These are phyloP conservation scores for Acer yangbiense DNA, from an alignment of 345 rosid genomes.

Conservation along the genomic window DNA sequence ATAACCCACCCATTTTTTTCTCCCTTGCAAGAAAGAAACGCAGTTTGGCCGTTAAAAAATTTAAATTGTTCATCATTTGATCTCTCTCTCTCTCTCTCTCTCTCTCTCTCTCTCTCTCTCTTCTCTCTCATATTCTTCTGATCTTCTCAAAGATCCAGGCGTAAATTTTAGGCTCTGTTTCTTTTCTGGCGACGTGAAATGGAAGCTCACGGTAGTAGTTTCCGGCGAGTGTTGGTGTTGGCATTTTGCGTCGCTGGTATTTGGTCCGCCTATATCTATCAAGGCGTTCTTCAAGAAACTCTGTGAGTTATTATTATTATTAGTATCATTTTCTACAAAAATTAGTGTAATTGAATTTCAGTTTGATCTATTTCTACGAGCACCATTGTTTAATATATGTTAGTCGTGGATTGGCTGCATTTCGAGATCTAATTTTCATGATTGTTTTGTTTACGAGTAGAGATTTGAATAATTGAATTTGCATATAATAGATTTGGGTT, in stretches of 20 bases:
- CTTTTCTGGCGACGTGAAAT: constrained; percentile 33
- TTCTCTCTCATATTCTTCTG: neutral
- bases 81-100: neutral
- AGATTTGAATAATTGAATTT: constrained; percentile 5
- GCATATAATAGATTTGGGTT: neutral
- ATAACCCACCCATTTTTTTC: neutral
- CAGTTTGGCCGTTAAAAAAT: neutral
- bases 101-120: neutral
- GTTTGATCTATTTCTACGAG: neutral
- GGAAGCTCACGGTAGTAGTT: constrained; percentile 74
- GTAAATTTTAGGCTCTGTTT: neutral
- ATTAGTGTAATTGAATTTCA: neutral
- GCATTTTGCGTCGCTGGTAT: constrained; percentile 93
- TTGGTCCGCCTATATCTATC: constrained; percentile 96
- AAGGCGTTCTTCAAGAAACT: constrained; percentile 94
- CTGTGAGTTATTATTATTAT: constrained; percentile 48
- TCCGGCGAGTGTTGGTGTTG: constrained; percentile 65
- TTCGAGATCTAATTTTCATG: neutral
- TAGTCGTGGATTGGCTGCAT: neutral
- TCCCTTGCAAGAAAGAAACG: neutral
- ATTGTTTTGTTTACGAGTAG: neutral
- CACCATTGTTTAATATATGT: neutral
- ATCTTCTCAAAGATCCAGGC: constrained; percentile 6
- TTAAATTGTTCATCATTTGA: neutral
- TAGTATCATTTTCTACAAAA: no score